Percentiles rank a stretch among this genome's conserved stretches.
These are phyloP conservation scores for Paracamarosporium sp. DNA, from an alignment of 2,329 filamentous ascomycete species.

Conservation along the genomic window DNA sequence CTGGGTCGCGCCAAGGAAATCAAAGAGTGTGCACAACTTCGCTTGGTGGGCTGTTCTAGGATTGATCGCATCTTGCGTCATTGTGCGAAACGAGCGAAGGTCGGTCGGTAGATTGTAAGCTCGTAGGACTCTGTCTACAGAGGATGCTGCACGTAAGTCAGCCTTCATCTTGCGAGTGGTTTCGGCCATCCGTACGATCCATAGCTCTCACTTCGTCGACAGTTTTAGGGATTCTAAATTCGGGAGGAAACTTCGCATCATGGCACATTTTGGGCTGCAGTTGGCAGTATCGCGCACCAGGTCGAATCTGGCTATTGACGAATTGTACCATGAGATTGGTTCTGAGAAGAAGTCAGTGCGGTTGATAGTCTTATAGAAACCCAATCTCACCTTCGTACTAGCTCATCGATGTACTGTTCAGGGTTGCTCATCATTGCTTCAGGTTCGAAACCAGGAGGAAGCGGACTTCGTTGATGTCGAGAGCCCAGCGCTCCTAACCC, in stretches of 20 bases:
- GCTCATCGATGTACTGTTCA: constrained; percentile 23
- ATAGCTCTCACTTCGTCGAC: constrained; percentile 30
- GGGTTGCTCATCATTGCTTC: constrained; percentile 15
- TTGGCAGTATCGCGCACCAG: constrained; percentile 25
- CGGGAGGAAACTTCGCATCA: constrained; percentile 37
- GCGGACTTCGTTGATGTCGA: constrained; percentile 7
- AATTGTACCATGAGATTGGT: constrained; percentile 33
- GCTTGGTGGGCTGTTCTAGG: constrained; percentile 23
- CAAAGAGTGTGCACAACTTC: constrained; percentile 31
- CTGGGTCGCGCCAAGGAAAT: constrained; percentile 31
- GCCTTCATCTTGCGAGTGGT: background rate
- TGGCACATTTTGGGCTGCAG: constrained; percentile 42
- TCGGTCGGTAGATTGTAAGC: constrained; percentile 33
- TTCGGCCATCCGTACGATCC: constrained; percentile 19
- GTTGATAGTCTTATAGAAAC: background rate
- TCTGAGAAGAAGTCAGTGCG: constrained; percentile 11
- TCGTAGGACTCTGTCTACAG: constrained; percentile 35
- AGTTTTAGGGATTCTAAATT: constrained; percentile 32
- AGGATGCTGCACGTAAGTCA: constrained; percentile 20
- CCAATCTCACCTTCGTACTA: constrained; percentile 21
- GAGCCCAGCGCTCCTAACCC: constrained; percentile 12
- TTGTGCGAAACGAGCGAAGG: constrained; percentile 24
- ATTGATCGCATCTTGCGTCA: constrained; percentile 15
- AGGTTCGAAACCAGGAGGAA: constrained; percentile 19
- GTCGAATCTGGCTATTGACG: constrained; percentile 34